Base-by-base conservation (phyloP, 129 eudicot genomes). In the Apium graveolens region DNA sequence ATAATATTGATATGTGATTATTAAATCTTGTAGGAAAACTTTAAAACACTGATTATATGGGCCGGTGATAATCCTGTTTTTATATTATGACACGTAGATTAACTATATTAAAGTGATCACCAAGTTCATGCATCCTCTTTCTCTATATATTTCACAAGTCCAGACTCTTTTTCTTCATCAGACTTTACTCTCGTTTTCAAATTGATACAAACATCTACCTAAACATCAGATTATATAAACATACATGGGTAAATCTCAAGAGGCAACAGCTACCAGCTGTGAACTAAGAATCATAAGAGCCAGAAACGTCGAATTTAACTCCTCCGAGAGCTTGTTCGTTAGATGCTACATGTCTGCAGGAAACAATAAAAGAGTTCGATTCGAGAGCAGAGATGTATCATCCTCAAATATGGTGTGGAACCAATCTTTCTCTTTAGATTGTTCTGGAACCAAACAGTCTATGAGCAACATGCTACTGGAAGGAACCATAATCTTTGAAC, bases 331-430 rank as follows among this genome's bases (percentile, higher is more conserved):
- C 60, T 53, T 92, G 68, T 92, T 92, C 73, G 86, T 92, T 2
- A 86, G 97, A 79, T 90, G 97, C 75, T 88, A 88, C 80, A 83
- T 92, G 57, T 75, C 89, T 3, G 82, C 91, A 12, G 90, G 89
- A 85, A 83, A 85, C 80, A 85, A 86, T 81, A 84, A 82, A 77
- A 86, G 86, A 80, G 82, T 92, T 4, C 82, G 79, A 39, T 24
- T 92, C n/a, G 85, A 90, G 44, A 90, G 80, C 75, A 71, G 62
- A 70, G 70, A 88, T 75, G 83, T 86, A 17, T 80, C 91, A 72
- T 31, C 89, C 38, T 74, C 87, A 24, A 72, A 83, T 53, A 24
- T 82, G 17, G 41, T 75, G 51, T 88, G 93, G 96, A 76, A 88
- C 48, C 86, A 90, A 35, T 74, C 80, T 3, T 88, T 88, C 26